These are phyloP conservation scores for Aspergillus costaricaensis DNA, from an alignment of 2,329 filamentous ascomycete genomes.

Conservation along the genomic window DNA sequence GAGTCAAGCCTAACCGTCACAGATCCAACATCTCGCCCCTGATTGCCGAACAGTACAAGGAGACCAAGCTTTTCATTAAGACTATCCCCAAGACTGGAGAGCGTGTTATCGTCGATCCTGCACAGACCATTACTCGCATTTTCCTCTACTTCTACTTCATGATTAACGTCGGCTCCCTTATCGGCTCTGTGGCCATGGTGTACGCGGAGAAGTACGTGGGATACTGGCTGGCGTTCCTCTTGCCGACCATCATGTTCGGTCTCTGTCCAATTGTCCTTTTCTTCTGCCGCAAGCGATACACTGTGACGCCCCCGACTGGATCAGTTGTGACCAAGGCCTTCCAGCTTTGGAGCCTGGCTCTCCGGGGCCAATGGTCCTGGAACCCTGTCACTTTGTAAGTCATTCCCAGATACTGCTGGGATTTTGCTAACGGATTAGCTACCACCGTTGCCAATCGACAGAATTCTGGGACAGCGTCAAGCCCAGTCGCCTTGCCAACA, in stretches of 20 bases:
- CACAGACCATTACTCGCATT: constrained; percentile 67
- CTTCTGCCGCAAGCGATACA: constrained; percentile 64
- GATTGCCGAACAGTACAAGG: constrained; percentile 69
- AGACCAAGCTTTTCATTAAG: constrained; percentile 60
- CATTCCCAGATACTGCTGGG: no score
- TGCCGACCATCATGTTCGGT: constrained; percentile 67
- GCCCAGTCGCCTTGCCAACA: constrained; percentile 23
- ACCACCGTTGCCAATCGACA: constrained; percentile 20
- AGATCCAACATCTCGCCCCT: constrained; percentile 70
- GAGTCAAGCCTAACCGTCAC: background rate
- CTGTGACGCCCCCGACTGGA: constrained; percentile 66
- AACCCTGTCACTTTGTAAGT: constrained; percentile 54
- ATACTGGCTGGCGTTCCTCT: constrained; percentile 62
- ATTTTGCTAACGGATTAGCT: constrained; percentile 16
- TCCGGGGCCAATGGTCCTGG: constrained; percentile 63
- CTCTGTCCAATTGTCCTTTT: constrained; percentile 63
- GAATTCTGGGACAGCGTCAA: constrained; percentile 28
- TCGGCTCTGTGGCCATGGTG: constrained; percentile 65
- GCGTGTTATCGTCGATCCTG: constrained; percentile 70
- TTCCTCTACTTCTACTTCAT: constrained; percentile 72
- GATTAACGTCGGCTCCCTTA: constrained; percentile 67
- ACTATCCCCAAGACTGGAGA: constrained; percentile 58
- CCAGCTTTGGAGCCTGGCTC: constrained; percentile 60
- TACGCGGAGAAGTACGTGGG: constrained; percentile 76
- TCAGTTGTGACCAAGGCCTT: constrained; percentile 71